Evolutionary conservation across 1,284 basidiomycete species (phyloP).

Genomic region (Austropuccinia psidii): DNA sequence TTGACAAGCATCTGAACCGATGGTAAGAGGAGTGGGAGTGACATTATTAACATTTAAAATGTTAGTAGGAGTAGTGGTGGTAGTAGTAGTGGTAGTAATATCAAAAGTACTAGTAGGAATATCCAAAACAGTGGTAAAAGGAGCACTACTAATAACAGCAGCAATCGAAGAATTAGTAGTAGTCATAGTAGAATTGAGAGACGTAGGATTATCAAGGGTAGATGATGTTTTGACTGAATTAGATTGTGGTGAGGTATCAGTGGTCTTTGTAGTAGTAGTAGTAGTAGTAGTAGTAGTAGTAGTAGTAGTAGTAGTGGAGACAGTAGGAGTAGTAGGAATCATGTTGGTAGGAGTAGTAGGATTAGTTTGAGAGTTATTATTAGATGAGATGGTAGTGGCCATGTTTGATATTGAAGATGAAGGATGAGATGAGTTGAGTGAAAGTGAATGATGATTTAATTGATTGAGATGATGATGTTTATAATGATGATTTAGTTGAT

Average conservation of each 20-base stretch:
- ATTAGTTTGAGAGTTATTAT: too few species aligned
- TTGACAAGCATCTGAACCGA: not conserved
- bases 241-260: not conserved
- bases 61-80: not conserved
- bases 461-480: not conserved
- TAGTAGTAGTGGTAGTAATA: not conserved
- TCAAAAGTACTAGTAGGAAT: not conserved
- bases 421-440: too few species aligned
- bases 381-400: too few species aligned
- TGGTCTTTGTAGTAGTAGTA: not conserved
- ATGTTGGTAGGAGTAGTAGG: too few species aligned
- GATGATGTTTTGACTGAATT: not conserved
- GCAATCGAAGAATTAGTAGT: too few species aligned
- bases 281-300: not conserved
- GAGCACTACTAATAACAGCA: too few species aligned
- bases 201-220: not conserved
- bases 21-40: not conserved
- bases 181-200: not conserved
- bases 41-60: not conserved
- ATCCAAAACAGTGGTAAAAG: too few species aligned
- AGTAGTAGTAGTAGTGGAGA: not conserved
- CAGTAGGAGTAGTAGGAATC: too few species aligned
- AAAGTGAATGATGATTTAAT: too few species aligned
- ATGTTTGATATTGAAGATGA: too few species aligned
- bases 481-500: not conserved